Evolutionary conservation across 2,329 filamentous ascomycete species (phyloP), one percentile per base, ranked within the genome.

Genomic region (Fusarium sp.): DNA sequence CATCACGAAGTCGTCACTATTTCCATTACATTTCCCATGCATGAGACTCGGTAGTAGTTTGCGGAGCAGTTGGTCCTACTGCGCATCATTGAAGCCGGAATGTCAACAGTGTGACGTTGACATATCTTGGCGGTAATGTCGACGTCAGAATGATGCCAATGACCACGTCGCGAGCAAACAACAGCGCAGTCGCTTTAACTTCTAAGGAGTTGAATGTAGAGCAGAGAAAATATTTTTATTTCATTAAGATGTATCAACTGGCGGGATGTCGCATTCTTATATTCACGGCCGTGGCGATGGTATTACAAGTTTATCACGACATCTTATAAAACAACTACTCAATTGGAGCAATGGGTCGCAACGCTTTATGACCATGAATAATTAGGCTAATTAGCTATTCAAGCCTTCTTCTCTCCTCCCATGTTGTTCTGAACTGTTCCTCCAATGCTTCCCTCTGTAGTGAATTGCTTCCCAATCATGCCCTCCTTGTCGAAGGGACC

Each of bases 391-490:
- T 27, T 27, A 27, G 27, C 22, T 27, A 27, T 20, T 62, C 35
- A 70, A 25, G 62, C 42, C 58, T 78, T 76, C 73, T 81, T 81
- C 15, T 76, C 79, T 9, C 85, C 85, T 0, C 84, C 85, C 68
- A 85, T 65, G 2, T 75, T 68, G 7, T 80, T 71, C 80, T 90
- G 87, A 1, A 89, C 84, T 7, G 84, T 83, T 3, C 87, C 87
- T 5, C 87, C 87, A 33, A 90, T 84, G 9, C 81, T 82, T 22
- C 86, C 86, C 47, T 87, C 84, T 0, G 82, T 76, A 1, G 87
- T 88, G 71, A 90, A 90, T 69, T 88, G 86, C 62, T 85, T 86
- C 25, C 88, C 87, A 61, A 90, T 83, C 13, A 82, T 74, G 1
- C 88, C 87, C 4, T 88, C 85, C 71, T 87, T 86, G 41, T 79